Evolutionary conservation across 192 early-diverging fungal genomes (phyloP).

Genomic region (Entomortierella chlamydospora): DNA sequence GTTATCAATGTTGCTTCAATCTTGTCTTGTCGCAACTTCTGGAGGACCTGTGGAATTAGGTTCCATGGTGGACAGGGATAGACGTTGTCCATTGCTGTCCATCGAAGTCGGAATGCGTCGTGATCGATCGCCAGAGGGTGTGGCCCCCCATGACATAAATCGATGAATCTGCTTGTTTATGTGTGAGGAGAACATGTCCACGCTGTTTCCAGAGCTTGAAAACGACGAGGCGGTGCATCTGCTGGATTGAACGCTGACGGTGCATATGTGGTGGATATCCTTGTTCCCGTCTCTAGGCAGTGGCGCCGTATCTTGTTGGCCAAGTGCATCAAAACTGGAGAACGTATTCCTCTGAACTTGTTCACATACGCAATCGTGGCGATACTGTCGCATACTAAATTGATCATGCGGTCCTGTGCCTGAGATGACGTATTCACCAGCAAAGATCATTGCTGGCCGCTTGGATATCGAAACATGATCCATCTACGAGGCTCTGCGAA

Average conservation of each 20-base stretch:
- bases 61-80: slow-evolving; percentile 41
- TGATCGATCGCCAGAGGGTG: slow-evolving; percentile 5
- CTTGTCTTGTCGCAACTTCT: slow-evolving; percentile 9
- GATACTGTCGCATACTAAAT: slow-evolving; percentile 20
- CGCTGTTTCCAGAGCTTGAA: slow-evolving; percentile 19
- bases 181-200: slow-evolving; percentile 19
- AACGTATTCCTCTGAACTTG: slow-evolving; percentile 21
- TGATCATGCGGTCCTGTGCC: background rate
- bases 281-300: slow-evolving; percentile 27
- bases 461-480: too few relatives aligned
- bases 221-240: slow-evolving; percentile 23
- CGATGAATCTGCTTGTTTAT: slow-evolving; percentile 12
- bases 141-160: slow-evolving; percentile 22
- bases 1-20: slow-evolving; percentile 23
- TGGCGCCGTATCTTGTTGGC: slow-evolving; percentile 20
- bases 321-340: slow-evolving; percentile 15
- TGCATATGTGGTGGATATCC: slow-evolving; percentile 21
- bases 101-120: slow-evolving; percentile 13
- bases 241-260: slow-evolving; percentile 45
- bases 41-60: slow-evolving; percentile 6
- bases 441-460: too few relatives aligned
- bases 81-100: slow-evolving; percentile 18
- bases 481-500: too few relatives aligned
- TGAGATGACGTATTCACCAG: too few relatives aligned
- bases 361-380: slow-evolving; percentile 21